Evolutionary conservation across 2,329 filamentous ascomycete species (phyloP), one percentile per base, ranked within the genome.

Genomic region (Colletotrichum spaethianum): DNA sequence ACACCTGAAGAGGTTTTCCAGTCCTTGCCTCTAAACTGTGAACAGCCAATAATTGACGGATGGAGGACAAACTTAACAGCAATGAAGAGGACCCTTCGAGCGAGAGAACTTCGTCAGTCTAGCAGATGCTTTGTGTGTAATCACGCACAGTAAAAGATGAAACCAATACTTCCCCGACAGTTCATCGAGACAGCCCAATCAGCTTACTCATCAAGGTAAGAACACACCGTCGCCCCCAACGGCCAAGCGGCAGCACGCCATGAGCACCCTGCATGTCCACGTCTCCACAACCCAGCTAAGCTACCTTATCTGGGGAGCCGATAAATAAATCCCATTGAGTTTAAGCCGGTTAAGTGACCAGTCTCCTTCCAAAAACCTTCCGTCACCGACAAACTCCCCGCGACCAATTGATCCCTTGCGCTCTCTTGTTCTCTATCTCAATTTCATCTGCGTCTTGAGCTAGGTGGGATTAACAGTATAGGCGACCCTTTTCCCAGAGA

Each of bases 241-340:
- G 4, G 38, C 12, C 50, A 55, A 63, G 61, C 57, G 40, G 11
- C 50, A 55, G 61, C 61, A 63, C 61, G 36, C 48, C 48, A 55
- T 55, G 33, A 63, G 33, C 36, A 33, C 23, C 48, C 18, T 31
- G 48, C 33, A 33, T 38, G 33, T 31, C 33, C 33, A 53, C 23
- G 48, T 53, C 48, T 40, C 61, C 61, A 53, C 26, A 40, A 18
- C 48, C 48, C 18, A 50, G n/a, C 23, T 3, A n/a, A 40, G 33
- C 38, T 63, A 55, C 36, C 61, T 63, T 53, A 50, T 44, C 61
- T 16, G 46, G 33, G 31, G 36, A 28, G 5, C 48, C 28, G 48
- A 63, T 63, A 55, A 53, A 23, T 42, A 63, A 46, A 36, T 55
- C 23, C 38, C 61, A 53, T 52, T 40, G 44, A 63, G 60, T 50